Percentiles rank a stretch among this genome's conserved stretches.
phyloP scores from a whole-genome alignment of 768 basidiomycete species.

The Mycena venus region DNA sequence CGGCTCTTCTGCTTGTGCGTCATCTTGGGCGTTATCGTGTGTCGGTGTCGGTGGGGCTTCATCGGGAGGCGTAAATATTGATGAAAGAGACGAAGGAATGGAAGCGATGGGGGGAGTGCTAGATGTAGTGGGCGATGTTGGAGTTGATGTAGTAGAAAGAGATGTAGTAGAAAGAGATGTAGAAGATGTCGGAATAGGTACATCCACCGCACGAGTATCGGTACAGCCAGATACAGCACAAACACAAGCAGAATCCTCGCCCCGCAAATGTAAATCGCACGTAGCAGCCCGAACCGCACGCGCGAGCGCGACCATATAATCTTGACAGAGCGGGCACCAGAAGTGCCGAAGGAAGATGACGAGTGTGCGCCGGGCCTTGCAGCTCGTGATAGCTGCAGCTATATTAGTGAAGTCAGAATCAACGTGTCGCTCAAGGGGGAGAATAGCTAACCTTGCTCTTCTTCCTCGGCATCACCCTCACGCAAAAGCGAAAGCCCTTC shows the following conservation, averaged over 20 bases:
- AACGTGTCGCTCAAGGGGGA: too few species aligned
- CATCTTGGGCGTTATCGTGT: background rate
- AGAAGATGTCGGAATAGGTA: background rate
- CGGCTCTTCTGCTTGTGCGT: background rate
- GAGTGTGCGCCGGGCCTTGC: slow-evolving; percentile 68
- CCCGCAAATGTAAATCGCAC: too few species aligned
- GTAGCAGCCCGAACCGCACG: slow-evolving; percentile 47
- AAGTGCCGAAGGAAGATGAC: slow-evolving; percentile 92
- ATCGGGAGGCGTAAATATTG: background rate
- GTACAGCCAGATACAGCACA: too few species aligned
- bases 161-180: background rate
- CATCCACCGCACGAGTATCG: too few species aligned
- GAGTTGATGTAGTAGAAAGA: background rate
- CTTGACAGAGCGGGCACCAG: slow-evolving; percentile 90
- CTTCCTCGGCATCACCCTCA: background rate
- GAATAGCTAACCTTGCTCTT: background rate
- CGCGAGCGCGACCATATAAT: slow-evolving; percentile 82
- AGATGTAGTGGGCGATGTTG: too few species aligned
- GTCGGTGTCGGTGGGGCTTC: background rate
- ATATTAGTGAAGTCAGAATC: too few species aligned
- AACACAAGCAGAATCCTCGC: too few species aligned
- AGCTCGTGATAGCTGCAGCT: too few species aligned
- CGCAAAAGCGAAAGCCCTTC: background rate
- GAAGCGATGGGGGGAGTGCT: too few species aligned
- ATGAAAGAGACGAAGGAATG: background rate